Conservation (phyloP, 805 yeast species). For the Candida cerambycidarum region DNA sequence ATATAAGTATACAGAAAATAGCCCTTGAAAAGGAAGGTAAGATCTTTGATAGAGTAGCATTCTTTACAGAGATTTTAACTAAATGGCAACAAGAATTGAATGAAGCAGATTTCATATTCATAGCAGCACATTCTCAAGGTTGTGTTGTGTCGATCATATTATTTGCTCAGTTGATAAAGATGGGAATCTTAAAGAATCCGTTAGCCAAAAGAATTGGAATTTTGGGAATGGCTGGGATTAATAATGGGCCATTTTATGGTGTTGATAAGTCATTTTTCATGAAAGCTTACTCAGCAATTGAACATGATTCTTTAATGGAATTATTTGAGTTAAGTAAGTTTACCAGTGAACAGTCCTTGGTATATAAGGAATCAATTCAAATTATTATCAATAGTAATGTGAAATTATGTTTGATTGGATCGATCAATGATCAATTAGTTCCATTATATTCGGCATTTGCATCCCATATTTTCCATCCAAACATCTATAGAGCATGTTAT, state of each 20-base stretch:
- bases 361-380: conserved; percentile 65
- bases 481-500: conserved; percentile 84
- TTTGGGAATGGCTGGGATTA: conserved; percentile 93
- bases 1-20: conserved; percentile 70
- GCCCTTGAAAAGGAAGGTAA: conserved; percentile 95
- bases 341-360: conserved; percentile 68
- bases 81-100: conserved; percentile 62
- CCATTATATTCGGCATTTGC: conserved; percentile 89
- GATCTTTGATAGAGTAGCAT: conserved; percentile 80
- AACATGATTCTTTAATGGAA: conserved; percentile 81
- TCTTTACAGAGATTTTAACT: conserved; percentile 67
- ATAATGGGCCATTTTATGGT: conserved; percentile 92
- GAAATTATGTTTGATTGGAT: conserved; percentile 80
- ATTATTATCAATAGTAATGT: conserved; percentile 67
- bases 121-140: conserved; percentile 96
- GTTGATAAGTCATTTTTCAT: conserved; percentile 80
- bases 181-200: conserved; percentile 45
- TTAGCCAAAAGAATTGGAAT: conserved; percentile 57
- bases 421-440: conserved; percentile 90
- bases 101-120: conserved; percentile 79
- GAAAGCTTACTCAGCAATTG: conserved; percentile 87
- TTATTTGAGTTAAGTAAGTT: conserved; percentile 84
- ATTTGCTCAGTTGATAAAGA: conserved; percentile 68
- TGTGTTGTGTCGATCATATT: conserved; percentile 85
- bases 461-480: conserved; percentile 82